Evolutionary conservation across 345 rosid species (phyloP), one percentile per base, ranked within the genome.

Genomic region (Moricandia moricandioides): DNA sequence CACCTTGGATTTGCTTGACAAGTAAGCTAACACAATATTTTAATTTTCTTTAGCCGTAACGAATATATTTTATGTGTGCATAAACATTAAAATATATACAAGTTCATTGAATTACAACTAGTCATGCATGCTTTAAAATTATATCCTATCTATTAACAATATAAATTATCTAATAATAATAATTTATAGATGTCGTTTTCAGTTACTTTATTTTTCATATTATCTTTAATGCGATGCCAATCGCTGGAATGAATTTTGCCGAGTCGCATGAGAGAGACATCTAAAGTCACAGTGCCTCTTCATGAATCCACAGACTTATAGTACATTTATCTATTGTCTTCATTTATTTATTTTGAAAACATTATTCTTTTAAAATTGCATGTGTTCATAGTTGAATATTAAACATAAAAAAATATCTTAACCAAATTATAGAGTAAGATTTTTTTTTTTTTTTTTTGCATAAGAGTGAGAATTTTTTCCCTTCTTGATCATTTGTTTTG

Each of bases 1-100:
- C 60, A 91, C 56, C 71, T 72, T 93, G 74, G 96, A 89, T 47
- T 59, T 84, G 70, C 86, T 93, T 13, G 98, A 93, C 86, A 86
- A 86, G 98, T 93, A 87, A 37, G 73, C 33, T 77, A 69, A 71
- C 71, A 67, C 31, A 40, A 49, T 66, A 65, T 54, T 70, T 55
- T 30, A 64, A 52, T 9, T 29, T 49, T 60, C 8, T 24, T 67
- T 47, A 33, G 30, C 16, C 55, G 39, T 34, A 67, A 40, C 77
- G 70, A 54, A 73, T 65, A 65, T 60, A 16, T 16, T 56, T 29
- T 29, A 17, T 17, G 10, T 35, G 21, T 43, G 66, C 60, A 57
- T 58, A 45, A 74, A 39, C 59, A 76, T 62, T 69, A 61, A 39
- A 52, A 52, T 40, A 61, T 35, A 67, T 33, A 60, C 29, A 52